phyloP scores from a whole-genome alignment of 2,329 filamentous ascomycete genomes.

The Pseudopithomyces chartarum region DNA sequence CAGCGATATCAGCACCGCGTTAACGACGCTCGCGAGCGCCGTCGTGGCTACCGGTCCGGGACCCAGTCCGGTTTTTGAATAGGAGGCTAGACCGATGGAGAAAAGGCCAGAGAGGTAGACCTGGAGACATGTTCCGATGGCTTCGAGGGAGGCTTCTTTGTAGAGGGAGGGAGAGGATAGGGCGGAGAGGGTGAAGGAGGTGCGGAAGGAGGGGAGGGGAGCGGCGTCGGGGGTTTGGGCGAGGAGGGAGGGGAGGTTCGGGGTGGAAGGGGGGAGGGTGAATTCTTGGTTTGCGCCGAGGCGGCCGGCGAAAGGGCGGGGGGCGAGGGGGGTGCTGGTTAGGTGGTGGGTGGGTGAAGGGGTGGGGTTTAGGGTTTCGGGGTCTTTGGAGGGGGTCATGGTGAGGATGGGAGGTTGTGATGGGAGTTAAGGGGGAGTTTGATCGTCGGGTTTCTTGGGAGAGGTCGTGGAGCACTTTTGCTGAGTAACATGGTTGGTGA shows the following conservation, averaged over 20 bases:
- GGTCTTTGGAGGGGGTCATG: neutral
- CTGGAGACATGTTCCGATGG: constrained; percentile 27
- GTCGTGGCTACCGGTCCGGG: constrained; percentile 34
- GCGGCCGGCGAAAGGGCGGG: constrained; percentile 36
- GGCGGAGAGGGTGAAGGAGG: constrained; percentile 16
- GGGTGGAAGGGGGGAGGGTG: constrained; percentile 24
- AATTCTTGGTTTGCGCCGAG: constrained; percentile 44
- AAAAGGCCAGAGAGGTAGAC: constrained; percentile 25
- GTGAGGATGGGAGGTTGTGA: neutral
- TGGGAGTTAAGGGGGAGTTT: neutral
- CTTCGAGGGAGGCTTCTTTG: constrained; percentile 30
- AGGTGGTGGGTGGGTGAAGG: constrained; percentile 20
- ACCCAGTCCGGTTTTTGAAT: constrained; percentile 19
- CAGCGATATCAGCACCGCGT: constrained; percentile 49
- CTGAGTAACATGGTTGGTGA: no score
- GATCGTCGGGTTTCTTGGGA: no score
- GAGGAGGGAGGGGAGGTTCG: constrained; percentile 16
- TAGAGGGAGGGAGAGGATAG: constrained; percentile 25
- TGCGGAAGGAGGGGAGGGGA: constrained; percentile 22
- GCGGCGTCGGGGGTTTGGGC: constrained; percentile 35
- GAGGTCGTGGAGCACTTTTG: no score
- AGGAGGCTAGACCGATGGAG: constrained; percentile 19
- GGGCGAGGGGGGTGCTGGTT: constrained; percentile 28
- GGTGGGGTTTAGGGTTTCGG: neutral
- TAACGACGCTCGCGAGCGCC: constrained; percentile 46